phyloP scores from a whole-genome alignment of 495 filamentous ascomycete genomes.

The Lasiosphaeria miniovina region DNA sequence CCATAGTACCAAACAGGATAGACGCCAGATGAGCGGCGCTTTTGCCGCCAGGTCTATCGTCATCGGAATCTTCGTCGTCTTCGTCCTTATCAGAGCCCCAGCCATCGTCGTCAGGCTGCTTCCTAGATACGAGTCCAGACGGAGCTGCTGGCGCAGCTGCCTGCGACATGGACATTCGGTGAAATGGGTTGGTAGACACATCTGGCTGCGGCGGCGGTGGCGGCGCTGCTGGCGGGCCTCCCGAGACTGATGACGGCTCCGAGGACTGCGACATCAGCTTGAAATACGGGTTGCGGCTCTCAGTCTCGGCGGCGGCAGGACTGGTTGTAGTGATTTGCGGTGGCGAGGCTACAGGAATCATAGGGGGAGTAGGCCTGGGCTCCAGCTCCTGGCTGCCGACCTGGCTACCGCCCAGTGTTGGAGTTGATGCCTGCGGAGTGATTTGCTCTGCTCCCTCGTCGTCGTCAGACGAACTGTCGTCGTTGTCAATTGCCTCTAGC shows the following conservation, averaged over 20 bases:
- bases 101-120: constrained; percentile 62
- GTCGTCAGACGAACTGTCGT: constrained; percentile 79
- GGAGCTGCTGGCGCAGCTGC: constrained; percentile 43
- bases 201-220: constrained; percentile 47
- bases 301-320: constrained; percentile 45
- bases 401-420: constrained; percentile 57
- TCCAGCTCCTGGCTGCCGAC: constrained; percentile 52
- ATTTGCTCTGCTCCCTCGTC: constrained; percentile 80
- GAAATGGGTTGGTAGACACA: constrained; percentile 91
- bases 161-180: constrained; percentile 72
- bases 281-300: constrained; percentile 53
- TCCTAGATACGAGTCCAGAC: constrained; percentile 35
- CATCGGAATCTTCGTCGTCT: constrained; percentile 64
- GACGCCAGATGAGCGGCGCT: constrained; percentile 89
- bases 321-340: constrained; percentile 47
- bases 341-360: constrained; percentile 38
- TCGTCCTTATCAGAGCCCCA: constrained; percentile 87
- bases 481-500: constrained; percentile 74
- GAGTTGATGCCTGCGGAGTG: constrained; percentile 79
- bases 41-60: constrained; percentile 69
- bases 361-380: constrained; percentile 46
- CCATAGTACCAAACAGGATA: constrained; percentile 96
- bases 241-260: constrained; percentile 42
- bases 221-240: constrained; percentile 30
- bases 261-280: constrained; percentile 50